Percentiles rank a stretch among this genome's conserved stretches.
Evolutionary conservation across 352 stramenopile species (phyloP).

Genomic region (Globisporangium polare): DNA sequence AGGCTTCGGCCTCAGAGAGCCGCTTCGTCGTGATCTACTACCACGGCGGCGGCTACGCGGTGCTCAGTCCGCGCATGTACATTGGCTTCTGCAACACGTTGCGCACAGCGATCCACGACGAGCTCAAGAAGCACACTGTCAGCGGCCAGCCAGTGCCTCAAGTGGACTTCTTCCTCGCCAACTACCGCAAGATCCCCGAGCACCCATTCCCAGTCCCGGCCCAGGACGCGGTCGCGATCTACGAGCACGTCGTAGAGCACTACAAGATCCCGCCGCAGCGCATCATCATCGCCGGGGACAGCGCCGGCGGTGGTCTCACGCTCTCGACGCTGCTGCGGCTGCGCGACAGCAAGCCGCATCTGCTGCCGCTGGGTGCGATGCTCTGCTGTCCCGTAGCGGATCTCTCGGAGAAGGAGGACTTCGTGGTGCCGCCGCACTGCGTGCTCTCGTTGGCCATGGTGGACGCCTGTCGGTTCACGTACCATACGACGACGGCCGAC

Average conservation of each 20-base stretch:
- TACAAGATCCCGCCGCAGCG: slow-evolving; percentile 23
- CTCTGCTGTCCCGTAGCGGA: slow-evolving; percentile 28
- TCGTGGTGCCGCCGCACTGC: slow-evolving; percentile 15
- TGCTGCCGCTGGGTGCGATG: slow-evolving; percentile 27
- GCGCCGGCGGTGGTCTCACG: slow-evolving; percentile 37
- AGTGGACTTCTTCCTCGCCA: slow-evolving; percentile 39
- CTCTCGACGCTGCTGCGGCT: slow-evolving; percentile 44
- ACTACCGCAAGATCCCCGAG: slow-evolving; percentile 52
- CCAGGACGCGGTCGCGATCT: slow-evolving; percentile 33
- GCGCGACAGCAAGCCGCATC: slow-evolving; percentile 16
- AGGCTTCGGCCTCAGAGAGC: not conserved
- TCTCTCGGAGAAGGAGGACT: slow-evolving; percentile 16
- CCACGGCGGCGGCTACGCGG: slow-evolving; percentile 42
- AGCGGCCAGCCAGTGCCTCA: not conserved
- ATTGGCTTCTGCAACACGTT: slow-evolving; percentile 33
- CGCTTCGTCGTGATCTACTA: slow-evolving; percentile 19
- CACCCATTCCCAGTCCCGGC: slow-evolving; percentile 30
- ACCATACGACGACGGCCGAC: slow-evolving; percentile 11
- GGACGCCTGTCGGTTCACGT: slow-evolving; percentile 4
- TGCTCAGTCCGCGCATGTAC: slow-evolving; percentile 39
- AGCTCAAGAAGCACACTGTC: slow-evolving; percentile 9
- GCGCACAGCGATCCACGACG: slow-evolving; percentile 15
- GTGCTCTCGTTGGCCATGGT: slow-evolving; percentile 15
- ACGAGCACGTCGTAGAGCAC: slow-evolving; percentile 34
- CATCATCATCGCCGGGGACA: slow-evolving; percentile 49